Conservation (phyloP, 148 eudicot species). For the Amaranthus palmeri region DNA sequence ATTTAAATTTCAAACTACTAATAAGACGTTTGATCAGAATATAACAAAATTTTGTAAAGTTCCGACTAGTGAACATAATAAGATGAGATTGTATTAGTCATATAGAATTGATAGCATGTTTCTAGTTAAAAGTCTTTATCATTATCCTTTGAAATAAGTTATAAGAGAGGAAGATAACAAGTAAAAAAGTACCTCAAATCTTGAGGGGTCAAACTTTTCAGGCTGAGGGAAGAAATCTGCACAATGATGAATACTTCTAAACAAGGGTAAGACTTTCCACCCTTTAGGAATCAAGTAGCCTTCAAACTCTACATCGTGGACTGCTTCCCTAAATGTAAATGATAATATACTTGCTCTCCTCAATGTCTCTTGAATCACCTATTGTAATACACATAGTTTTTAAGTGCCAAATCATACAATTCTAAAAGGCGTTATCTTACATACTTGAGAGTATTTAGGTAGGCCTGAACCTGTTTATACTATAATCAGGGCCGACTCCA, state of each 20-base stretch:
- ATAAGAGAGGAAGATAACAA: not conserved
- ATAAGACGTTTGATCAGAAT: no score
- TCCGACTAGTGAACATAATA: no score
- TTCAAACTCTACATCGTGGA: slow-evolving; percentile 71
- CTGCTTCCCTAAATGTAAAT: slow-evolving; percentile 91
- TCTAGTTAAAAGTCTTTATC: not conserved
- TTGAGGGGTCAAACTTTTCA: slow-evolving; percentile 74
- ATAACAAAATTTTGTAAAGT: no score
- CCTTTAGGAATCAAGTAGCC: slow-evolving; percentile 84
- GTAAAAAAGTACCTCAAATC: slow-evolving; percentile 60
- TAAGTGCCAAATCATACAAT: not conserved
- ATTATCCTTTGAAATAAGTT: not conserved
- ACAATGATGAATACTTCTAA: slow-evolving; percentile 77
- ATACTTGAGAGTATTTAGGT: no score
- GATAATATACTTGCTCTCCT: slow-evolving; percentile 73
- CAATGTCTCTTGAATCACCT: slow-evolving; percentile 91
- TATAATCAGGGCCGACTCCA: no score
- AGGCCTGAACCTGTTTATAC: no score
- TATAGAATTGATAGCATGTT: no score
- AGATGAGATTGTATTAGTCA: no score
- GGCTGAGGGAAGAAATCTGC: slow-evolving; percentile 72
- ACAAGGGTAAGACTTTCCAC: slow-evolving; percentile 90
- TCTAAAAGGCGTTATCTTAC: not conserved
- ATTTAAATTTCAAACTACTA: no score
- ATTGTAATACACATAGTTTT: not conserved